Percentiles rank a stretch among this genome's conserved stretches.
Conservation (phyloP, 225 moss, liverwort and hornwort genomes). For the Pleurozium schreberi region DNA sequence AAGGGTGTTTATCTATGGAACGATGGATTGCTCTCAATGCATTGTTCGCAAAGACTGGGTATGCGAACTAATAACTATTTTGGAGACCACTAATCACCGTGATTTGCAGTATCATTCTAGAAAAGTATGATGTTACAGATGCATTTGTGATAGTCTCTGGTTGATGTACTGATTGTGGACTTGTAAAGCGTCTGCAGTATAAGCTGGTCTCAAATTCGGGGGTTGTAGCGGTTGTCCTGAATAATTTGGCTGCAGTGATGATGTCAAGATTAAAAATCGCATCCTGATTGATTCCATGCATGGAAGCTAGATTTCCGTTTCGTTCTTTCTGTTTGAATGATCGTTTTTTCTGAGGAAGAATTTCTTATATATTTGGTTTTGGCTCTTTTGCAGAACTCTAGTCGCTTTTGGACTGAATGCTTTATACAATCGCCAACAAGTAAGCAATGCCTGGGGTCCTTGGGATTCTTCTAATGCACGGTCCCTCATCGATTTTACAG, state of each 20-base stretch:
- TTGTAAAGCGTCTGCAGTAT: neutral
- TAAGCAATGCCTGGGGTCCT: constrained; percentile 9
- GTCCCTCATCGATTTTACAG: constrained; percentile 61
- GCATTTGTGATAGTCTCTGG: neutral
- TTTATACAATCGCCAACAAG: constrained; percentile 45
- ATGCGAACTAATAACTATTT: constrained; percentile 1
- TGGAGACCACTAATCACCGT: neutral
- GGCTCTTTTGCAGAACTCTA: constrained; percentile 38
- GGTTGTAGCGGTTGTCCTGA: neutral
- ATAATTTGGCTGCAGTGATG: neutral
- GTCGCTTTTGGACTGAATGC: constrained; percentile 85
- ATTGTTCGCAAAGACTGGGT: constrained; percentile 68
- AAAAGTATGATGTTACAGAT: neutral
- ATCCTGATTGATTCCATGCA: neutral
- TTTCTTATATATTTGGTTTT: neutral
- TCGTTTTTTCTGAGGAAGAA: neutral
- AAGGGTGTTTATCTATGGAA: constrained; percentile 64
- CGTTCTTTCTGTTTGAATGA: neutral
- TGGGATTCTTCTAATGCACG: constrained; percentile 83
- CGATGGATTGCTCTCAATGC: constrained; percentile 71
- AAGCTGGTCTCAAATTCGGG: neutral
- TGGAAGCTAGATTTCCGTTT: neutral
- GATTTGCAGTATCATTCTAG: neutral
- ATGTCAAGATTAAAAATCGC: neutral
- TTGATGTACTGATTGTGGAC: neutral